Base-by-base conservation (phyloP, 768 basidiomycete genomes). In the Jaapia argillacea region DNA sequence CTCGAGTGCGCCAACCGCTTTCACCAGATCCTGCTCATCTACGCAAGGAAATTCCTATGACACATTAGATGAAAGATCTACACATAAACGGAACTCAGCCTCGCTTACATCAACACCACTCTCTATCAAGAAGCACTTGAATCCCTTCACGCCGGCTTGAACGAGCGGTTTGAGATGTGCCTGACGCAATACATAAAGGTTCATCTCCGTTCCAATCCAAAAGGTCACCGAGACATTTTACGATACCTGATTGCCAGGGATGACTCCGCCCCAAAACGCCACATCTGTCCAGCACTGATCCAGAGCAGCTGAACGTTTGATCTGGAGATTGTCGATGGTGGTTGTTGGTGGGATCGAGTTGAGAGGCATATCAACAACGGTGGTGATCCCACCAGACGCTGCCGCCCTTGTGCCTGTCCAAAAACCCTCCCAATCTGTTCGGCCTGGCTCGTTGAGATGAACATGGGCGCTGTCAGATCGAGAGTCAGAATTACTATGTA, bases 341-440 rank as follows among this genome's bases (percentile, higher is more conserved):
- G 90, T 93, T 1, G 96, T 97, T 0, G 96, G 91, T 1, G 94
- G 94, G 43, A 98, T 87, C 2, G 92, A 94, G 61, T 99, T 97
- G 43, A 99, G 69, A 2, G 94, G 96, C 94, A 98, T 99, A 64
- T 98, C 96, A 24, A 97, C 82, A 18, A 98, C 68, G 4, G 90
- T 89, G 5, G 93, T 97, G n/a, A 97, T 79, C 5, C 94, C 96
- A 18, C 94, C 94, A 1, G 90, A 85, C 2, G 81, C 78, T 1
- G 94, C 94, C 16, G 94, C 94, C 43, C 70, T 66, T 1, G 92
- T 93, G n/a, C 90, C 92, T 0, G 89, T 87, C 65, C 72, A 76
- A 58, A 96, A 94, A 0, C 92, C 92, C 57, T 96, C 92, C 92
- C 92, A 96, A 46, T 84, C 79, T 2, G 88, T 89, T 21, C 92